Percentiles rank a stretch among this genome's conserved stretches.
Evolutionary conservation across 2,329 filamentous ascomycete species (phyloP).

Genomic region (Neonectria faginata): DNA sequence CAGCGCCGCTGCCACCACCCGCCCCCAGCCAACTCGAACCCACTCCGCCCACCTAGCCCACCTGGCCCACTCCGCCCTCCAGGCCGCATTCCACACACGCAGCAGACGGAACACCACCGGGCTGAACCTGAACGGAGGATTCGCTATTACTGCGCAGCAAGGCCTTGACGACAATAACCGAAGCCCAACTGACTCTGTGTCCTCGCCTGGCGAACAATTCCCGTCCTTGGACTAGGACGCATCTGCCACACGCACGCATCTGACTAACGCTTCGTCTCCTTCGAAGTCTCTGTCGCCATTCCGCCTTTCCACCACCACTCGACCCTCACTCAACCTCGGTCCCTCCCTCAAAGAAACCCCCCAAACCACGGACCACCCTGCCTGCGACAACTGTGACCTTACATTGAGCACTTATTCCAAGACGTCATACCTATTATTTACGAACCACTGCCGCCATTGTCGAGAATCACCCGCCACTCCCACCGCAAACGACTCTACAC

Average conservation of each 20-base stretch:
- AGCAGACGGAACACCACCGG: neutral
- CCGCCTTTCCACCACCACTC: neutral
- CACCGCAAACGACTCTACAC: neutral
- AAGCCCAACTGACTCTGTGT: slow-evolving; percentile 9
- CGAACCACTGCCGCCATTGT: neutral
- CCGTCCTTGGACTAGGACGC: slow-evolving; percentile 17
- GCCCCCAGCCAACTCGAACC: slow-evolving; percentile 15
- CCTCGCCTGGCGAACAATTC: slow-evolving; percentile 13
- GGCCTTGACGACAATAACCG: slow-evolving; percentile 23
- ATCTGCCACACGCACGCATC: slow-evolving; percentile 12
- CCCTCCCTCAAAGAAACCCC: neutral
- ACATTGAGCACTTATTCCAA: neutral
- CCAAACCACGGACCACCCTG: neutral
- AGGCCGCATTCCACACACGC: slow-evolving; percentile 2
- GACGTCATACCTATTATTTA: slow-evolving; percentile 5
- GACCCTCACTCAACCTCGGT: slow-evolving; percentile 1
- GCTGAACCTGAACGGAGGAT: neutral
- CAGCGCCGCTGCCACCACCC: slow-evolving; percentile 14
- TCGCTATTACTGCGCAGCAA: slow-evolving; percentile 8
- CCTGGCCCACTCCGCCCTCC: neutral
- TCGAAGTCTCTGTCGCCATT: neutral
- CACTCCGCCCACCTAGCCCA: neutral
- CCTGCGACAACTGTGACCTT: slow-evolving; percentile 9
- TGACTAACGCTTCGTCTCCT: slow-evolving; percentile 4
- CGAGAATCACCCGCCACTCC: neutral